Evolutionary conservation across 1,284 basidiomycete species (phyloP).

Genomic region (Erythrobasidium hasegawianum): DNA sequence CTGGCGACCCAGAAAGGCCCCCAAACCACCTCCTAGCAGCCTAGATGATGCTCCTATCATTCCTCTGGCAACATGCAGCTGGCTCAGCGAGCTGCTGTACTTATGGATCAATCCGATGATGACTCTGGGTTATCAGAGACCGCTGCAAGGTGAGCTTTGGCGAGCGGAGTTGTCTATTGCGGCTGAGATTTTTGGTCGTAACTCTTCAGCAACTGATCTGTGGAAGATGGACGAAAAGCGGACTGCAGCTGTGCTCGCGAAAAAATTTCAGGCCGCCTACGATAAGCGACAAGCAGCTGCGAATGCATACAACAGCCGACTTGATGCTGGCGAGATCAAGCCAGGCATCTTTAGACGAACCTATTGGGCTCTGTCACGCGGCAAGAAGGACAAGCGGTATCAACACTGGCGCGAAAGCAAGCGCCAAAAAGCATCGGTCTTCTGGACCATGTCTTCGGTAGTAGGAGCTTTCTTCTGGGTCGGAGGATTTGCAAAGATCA

Average conservation of each 20-base stretch:
- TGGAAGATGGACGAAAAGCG: constrained; percentile 35
- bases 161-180: background rate
- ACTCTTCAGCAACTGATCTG: constrained; percentile 19
- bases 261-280: constrained; percentile 11
- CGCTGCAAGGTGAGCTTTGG: constrained; percentile 11
- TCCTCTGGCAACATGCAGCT: constrained; percentile 57
- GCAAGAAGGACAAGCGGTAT: constrained; percentile 52
- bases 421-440: constrained; percentile 55
- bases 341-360: constrained; percentile 35
- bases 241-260: constrained; percentile 6
- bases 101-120: constrained; percentile 37
- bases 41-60: constrained; percentile 45
- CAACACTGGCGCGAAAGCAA: constrained; percentile 59
- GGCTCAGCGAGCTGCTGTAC: constrained; percentile 54
- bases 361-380: constrained; percentile 20
- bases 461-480: constrained; percentile 79
- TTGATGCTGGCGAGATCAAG: constrained; percentile 42
- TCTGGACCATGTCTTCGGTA: constrained; percentile 72
- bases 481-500: constrained; percentile 66
- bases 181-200: background rate
- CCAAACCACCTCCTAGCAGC: background rate
- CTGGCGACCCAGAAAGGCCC: constrained; percentile 3
- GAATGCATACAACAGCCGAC: constrained; percentile 46
- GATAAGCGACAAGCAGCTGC: constrained; percentile 35
- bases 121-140: constrained; percentile 27